Percentiles rank a stretch among this genome's conserved stretches.
phyloP scores from a whole-genome alignment of 108 stramenopile genomes.

The Cylindrotheca closterium region DNA sequence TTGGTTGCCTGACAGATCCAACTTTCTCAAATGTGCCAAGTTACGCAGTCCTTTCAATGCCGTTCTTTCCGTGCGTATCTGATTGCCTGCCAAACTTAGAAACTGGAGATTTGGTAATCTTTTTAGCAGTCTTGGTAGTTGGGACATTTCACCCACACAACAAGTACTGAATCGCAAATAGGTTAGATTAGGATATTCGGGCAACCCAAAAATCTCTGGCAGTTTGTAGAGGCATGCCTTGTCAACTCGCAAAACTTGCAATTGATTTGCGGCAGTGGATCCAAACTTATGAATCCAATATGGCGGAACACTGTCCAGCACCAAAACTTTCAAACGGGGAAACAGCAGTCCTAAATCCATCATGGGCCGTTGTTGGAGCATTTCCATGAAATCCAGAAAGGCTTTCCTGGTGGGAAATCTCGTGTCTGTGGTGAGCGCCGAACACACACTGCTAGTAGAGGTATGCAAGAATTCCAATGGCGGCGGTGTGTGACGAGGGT shows the following conservation, averaged over 20 bases:
- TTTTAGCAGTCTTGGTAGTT: conserved; percentile 38
- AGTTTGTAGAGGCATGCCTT: conserved; percentile 55
- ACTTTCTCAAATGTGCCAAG: conserved; percentile 38
- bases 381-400: conserved; percentile 16
- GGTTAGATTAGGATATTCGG: conserved; percentile 33
- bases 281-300: conserved; percentile 54
- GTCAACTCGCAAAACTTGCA: conserved; percentile 67
- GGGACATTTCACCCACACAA: conserved; percentile 57
- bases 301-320: conserved; percentile 71
- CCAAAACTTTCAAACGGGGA: conserved; percentile 56
- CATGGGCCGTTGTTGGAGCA: conserved; percentile 39
- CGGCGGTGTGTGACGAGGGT: not conserved
- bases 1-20: conserved; percentile 74
- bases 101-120: conserved; percentile 51
- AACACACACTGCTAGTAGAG: not conserved
- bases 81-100: conserved; percentile 67
- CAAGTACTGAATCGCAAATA: conserved; percentile 63
- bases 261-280: conserved; percentile 28
- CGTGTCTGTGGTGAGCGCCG: not conserved
- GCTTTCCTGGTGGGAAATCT: conserved; percentile 28
- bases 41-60: conserved; percentile 50
- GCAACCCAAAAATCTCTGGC: conserved; percentile 16
- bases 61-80: conserved; percentile 49
- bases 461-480: not conserved
- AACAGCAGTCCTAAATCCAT: conserved; percentile 70